Base-by-base conservation (phyloP, 352 stramenopile species). In the Phytopythium litorale region DNA sequence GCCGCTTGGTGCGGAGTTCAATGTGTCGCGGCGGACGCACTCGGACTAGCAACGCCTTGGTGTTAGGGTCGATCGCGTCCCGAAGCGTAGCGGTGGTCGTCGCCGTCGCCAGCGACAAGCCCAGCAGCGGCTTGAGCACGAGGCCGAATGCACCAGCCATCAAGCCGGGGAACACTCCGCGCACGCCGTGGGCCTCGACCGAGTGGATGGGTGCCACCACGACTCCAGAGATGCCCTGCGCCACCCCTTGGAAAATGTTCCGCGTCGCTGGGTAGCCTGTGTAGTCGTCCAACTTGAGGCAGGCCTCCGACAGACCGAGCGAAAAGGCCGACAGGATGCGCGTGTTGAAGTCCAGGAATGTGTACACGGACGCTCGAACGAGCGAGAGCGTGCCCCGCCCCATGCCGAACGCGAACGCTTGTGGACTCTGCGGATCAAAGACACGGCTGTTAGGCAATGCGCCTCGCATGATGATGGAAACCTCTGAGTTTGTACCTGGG, bases 171-270 rank as follows among this genome's bases (percentile, higher is more conserved):
- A 94, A 57, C 5, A 96, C 71, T 50, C 87, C 87, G n/a, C 80
- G 78, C 28, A 78, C 77, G 4, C 87, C 87, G 33, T 90, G 91
- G 11, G 90, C 54, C 62, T 96, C 84, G 19, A 94, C 86, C 11
- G 87, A 79, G 60, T 91, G 82, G 48, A 96, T 96, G 3, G 87
- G 87, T 0, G 85, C 84, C 4, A 96, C 87, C 7, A 94, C 85
- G 11, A 96, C 67, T 37, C 87, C 87, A 1, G 87, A 94, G 25
- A 94, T 82, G 32, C 87, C 85, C 64, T 96, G 87, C 15, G 87
- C 87, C 16, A 96, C 81, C 11, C 84, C 87, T 62, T 96, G 87
- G 55, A 94, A 96, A 37, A 96, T 91, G 64, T 93, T 92, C 15
- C 83, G 78, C 9, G 87, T 92, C 7, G 85, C 82, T 6, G 82